Base-by-base conservation (phyloP, 768 basidiomycete genomes). In the Leccinum incarnatum region DNA sequence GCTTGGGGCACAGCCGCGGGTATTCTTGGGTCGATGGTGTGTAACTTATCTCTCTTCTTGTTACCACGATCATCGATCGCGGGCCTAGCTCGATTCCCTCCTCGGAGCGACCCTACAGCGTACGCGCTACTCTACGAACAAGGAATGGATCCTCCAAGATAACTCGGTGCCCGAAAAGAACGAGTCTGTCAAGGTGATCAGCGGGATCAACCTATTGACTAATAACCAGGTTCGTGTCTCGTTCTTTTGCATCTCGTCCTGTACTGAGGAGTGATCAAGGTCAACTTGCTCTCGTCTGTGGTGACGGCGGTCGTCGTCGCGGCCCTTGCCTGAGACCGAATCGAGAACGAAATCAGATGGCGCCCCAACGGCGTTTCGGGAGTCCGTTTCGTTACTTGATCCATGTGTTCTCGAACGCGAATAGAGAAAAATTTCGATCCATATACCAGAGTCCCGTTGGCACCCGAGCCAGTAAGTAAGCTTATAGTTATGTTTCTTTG, bases 81-180 rank as follows among this genome's bases (percentile, higher is more conserved):
- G 46, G n/a, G 17, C 23, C 37, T 69, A 91, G 91, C 72, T 94
- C 53, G 95, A 98, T 69, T 94, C 92, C 0, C 47, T 97, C 12
- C 77, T 97, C 17, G 95, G 95, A 2, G 93, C 95, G 5, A 93
- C 91, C 5, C 70, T 96, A 1, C 95, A 98, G 65, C 77, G 81
- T 55, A 93, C 93, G 3, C 81, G 86, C 27, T 96, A 87, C 73
- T 87, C 88, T 5, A 74, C 74, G 49, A 75, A 77, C 19, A 81
- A 79, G 62, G 85, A 85, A 65, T 74, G 81, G 48, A 79, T 97
- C 51, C 76, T 92, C 14, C 85, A 87, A 50, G 85, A 90, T 63
- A 77, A 76, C 15, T 72, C 75, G 0, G 69, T 71, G 12, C 62
- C 61, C 32, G 69, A 67, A 15, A 57, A 55, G 49, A 72, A 76